A percentile compares a stretch with the other conserved stretches of the same genome.
Conservation (phyloP, 768 basidiomycete genomes). For the Boletus pseudopeckii region DNA sequence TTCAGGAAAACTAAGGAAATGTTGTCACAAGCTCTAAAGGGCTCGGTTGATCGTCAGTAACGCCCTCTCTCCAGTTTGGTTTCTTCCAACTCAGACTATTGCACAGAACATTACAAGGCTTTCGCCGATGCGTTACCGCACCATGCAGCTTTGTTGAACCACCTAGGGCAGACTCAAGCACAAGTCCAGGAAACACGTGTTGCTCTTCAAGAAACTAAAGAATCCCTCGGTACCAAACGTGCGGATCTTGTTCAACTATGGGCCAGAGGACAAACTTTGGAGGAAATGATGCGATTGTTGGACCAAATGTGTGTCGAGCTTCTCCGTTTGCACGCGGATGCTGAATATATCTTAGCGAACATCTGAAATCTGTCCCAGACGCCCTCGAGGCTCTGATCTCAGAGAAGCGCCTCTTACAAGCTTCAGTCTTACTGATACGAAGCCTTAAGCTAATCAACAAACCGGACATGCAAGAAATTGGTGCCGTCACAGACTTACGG, state of each 20-base stretch:
- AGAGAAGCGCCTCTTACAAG: conserved; percentile 89
- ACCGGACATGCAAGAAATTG: conserved; percentile 90
- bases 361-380: conserved; percentile 88
- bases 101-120: conserved; percentile 84
- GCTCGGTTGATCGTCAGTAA: conserved; percentile 81
- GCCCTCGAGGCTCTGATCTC: conserved; percentile 90
- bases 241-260: conserved; percentile 89
- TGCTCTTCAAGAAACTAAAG: conserved; percentile 74
- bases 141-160: conserved; percentile 73
- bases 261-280: conserved; percentile 83
- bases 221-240: conserved; percentile 73
- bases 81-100: conserved; percentile 5
- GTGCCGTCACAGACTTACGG: conserved; percentile 87
- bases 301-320: conserved; percentile 78
- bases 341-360: conserved; percentile 55
- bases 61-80: background rate
- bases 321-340: conserved; percentile 5
- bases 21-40: conserved; percentile 77
- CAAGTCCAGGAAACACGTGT: conserved; percentile 71
- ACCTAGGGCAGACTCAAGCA: conserved; percentile 68
- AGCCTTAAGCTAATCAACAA: conserved; percentile 90
- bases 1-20: conserved; percentile 74
- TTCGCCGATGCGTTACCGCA: conserved; percentile 94
- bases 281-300: conserved; percentile 93
- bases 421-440: conserved; percentile 79